Conservation (phyloP, 208 protist species). For the Leishmania turanica region DNA sequence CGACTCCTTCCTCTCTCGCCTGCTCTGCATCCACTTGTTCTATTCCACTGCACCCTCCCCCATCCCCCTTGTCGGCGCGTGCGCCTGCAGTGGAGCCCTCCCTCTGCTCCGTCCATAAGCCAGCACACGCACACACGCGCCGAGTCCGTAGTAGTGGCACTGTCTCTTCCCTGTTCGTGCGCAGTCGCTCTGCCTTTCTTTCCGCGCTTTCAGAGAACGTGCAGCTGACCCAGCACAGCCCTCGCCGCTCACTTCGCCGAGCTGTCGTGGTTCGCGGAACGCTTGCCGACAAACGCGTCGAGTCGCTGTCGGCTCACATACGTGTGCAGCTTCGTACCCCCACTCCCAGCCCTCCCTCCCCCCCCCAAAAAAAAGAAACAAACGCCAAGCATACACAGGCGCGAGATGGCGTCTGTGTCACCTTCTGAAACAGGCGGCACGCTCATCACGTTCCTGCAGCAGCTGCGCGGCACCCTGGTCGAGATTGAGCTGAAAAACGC, state of each 20-base stretch:
- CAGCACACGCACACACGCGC: background rate
- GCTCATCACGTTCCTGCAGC: slow-evolving; percentile 97
- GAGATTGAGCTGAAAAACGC: slow-evolving; percentile 99
- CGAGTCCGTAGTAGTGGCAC: background rate
- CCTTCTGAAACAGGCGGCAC: slow-evolving; percentile 64
- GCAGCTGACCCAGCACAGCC: background rate
- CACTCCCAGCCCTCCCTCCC: background rate
- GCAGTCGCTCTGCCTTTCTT: background rate
- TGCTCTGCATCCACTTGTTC: background rate
- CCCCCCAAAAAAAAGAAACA: background rate
- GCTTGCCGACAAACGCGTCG: no score
- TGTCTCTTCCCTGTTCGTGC: background rate
- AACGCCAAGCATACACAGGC: background rate
- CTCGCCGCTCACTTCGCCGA: background rate
- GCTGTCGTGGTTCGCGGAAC: background rate
- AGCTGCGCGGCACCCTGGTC: slow-evolving; percentile 97
- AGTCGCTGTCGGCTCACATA: background rate
- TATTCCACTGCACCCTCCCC: background rate
- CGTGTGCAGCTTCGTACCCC: background rate
- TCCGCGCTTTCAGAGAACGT: background rate
- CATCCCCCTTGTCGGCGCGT: background rate
- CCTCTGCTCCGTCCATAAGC: background rate
- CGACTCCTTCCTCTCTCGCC: background rate
- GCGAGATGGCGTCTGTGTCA: slow-evolving; percentile 38
- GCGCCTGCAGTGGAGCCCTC: background rate